A percentile compares a stretch with the other conserved stretches of the same genome.
These are phyloP conservation scores for Wickerhamomyces bovis DNA, from an alignment of 805 yeast species.

Conservation along the genomic window DNA sequence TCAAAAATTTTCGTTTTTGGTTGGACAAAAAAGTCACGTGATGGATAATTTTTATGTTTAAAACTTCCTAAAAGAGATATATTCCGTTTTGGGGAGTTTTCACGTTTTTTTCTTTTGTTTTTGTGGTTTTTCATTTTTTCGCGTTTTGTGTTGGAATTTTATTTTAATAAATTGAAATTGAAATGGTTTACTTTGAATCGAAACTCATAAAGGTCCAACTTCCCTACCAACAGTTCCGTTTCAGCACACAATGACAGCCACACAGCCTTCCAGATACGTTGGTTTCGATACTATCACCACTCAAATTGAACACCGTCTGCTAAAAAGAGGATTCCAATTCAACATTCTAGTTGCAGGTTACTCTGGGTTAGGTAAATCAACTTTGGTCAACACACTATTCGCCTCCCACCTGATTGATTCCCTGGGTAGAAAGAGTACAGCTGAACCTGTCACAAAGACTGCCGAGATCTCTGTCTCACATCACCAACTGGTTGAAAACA, in stretches of 20 bases:
- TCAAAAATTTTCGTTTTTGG: background rate
- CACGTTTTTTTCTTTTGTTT: background rate
- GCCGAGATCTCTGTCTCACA: constrained; percentile 71
- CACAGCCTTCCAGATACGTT: constrained; percentile 66
- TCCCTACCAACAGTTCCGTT: background rate
- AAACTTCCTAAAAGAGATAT: background rate
- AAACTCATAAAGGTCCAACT: background rate
- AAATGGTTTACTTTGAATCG: background rate
- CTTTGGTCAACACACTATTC: constrained; percentile 85
- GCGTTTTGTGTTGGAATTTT: background rate
- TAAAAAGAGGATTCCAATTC: constrained; percentile 91
- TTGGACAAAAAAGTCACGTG: background rate
- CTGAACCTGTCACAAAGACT: constrained; percentile 77
- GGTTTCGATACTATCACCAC: constrained; percentile 96
- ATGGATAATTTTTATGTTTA: too few species aligned
- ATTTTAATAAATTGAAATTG: too few species aligned
- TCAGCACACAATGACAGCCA: constrained; percentile 1
- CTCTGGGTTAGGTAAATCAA: constrained; percentile 92
- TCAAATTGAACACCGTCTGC: constrained; percentile 87
- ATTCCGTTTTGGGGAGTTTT: background rate
- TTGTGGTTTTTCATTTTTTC: background rate
- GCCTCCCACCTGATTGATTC: constrained; percentile 73
- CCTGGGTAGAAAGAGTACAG: constrained; percentile 60
- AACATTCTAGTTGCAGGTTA: constrained; percentile 91
- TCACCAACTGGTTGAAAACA: constrained; percentile 76